phyloP scores from a whole-genome alignment of 208 protist species.

The Acanthamoeba triangularis region DNA sequence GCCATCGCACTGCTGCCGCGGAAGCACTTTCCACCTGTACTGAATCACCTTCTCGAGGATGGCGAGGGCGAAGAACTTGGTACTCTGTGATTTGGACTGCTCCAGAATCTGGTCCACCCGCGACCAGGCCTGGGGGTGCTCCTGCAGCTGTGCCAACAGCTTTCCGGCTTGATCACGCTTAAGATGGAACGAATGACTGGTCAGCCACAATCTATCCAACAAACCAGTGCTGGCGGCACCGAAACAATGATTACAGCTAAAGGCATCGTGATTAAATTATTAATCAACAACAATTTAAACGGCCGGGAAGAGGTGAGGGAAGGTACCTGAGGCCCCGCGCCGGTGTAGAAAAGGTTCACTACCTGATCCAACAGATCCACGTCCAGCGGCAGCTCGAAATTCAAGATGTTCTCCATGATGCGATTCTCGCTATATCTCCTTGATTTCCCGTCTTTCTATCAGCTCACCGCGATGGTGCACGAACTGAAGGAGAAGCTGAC shows the following conservation, averaged over 20 bases:
- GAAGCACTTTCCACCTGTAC: slow-evolving; percentile 95
- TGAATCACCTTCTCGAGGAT: slow-evolving; percentile 96
- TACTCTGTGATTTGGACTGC: slow-evolving; percentile 89
- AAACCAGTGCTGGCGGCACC: too few relatives aligned
- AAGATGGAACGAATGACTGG: neutral
- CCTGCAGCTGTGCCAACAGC: slow-evolving; percentile 95
- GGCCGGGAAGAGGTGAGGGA: neutral
- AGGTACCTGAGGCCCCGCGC: slow-evolving; percentile 72
- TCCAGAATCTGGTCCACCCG: slow-evolving; percentile 95
- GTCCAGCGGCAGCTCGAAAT: slow-evolving; percentile 86
- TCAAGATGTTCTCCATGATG: slow-evolving; percentile 86
- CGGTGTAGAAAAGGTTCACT: slow-evolving; percentile 82
- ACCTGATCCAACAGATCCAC: slow-evolving; percentile 86
- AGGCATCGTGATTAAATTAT: neutral
- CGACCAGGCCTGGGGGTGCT: slow-evolving; percentile 95
- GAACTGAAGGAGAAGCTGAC: too few relatives aligned
- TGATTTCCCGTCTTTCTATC: neutral
- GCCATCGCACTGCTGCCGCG: slow-evolving; percentile 92
- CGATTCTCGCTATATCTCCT: neutral
- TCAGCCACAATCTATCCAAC: too few relatives aligned
- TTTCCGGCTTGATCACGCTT: slow-evolving; percentile 89
- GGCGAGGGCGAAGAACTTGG: slow-evolving; percentile 94
- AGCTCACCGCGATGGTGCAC: too few relatives aligned
- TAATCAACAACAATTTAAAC: neutral
- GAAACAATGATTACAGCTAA: too few relatives aligned